phyloP scores from a whole-genome alignment of 1,284 basidiomycete species.

The Leccinum pallidistipes region DNA sequence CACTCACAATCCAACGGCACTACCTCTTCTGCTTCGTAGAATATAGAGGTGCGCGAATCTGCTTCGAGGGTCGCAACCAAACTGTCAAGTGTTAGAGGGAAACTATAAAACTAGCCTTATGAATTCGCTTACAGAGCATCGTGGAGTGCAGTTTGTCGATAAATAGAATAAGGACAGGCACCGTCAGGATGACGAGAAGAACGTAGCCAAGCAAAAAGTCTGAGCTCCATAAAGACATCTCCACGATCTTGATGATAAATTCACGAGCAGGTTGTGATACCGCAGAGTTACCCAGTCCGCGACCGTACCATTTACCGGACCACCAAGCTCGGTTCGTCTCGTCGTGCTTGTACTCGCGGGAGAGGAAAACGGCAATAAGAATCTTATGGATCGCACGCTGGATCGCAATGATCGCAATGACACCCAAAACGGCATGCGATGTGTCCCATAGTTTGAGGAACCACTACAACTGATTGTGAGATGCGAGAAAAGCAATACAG shows the following conservation, averaged over 20 bases:
- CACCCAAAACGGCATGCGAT: conserved; percentile 88
- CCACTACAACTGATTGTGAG: conserved; percentile 59
- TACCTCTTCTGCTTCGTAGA: conserved; percentile 92
- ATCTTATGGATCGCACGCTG: conserved; percentile 93
- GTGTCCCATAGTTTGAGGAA: conserved; percentile 97
- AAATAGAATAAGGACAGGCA: conserved; percentile 85
- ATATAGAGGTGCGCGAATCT: conserved; percentile 94
- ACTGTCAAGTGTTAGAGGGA: conserved; percentile 44
- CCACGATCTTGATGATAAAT: conserved; percentile 96
- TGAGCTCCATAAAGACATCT: conserved; percentile 92
- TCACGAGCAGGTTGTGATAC: conserved; percentile 94
- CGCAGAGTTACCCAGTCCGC: conserved; percentile 84
- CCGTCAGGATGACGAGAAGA: conserved; percentile 82
- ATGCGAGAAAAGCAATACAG: not conserved
- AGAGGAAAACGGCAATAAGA: conserved; percentile 89
- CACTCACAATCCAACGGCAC: conserved; percentile 83
- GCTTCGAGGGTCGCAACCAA: conserved; percentile 89
- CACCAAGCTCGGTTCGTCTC: conserved; percentile 98
- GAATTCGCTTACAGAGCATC: conserved; percentile 70
- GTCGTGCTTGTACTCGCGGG: conserved; percentile 95
- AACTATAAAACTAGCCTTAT: conserved; percentile 28
- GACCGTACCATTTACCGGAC: conserved; percentile 98
- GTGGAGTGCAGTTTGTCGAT: conserved; percentile 88
- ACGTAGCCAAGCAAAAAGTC: conserved; percentile 86
- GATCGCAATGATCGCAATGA: conserved; percentile 84